phyloP scores from a whole-genome alignment of 768 basidiomycete genomes.

The Kwoniella heveanensis region DNA sequence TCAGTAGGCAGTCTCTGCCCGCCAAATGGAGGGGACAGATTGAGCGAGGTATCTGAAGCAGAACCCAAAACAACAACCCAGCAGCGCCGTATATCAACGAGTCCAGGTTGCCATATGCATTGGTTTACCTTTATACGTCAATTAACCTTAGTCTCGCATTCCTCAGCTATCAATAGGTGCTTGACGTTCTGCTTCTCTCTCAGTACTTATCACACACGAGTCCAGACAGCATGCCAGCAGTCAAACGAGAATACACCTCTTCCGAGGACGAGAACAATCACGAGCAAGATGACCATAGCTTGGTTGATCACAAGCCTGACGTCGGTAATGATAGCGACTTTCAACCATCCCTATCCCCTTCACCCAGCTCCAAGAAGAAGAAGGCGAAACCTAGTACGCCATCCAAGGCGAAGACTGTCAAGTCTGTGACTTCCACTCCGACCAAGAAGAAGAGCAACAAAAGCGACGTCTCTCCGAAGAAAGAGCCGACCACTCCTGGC shows the following conservation, averaged over 20 bases:
- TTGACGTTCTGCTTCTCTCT: neutral
- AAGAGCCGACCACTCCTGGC: neutral
- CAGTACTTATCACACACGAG: neutral
- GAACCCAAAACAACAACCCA: too few relatives aligned
- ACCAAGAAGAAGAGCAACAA: neutral
- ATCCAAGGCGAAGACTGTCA: neutral
- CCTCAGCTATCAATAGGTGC: too few relatives aligned
- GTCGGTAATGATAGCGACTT: neutral
- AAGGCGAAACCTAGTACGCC: neutral
- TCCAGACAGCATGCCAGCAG: constrained; percentile 7
- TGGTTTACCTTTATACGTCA: too few relatives aligned
- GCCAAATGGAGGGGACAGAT: too few relatives aligned
- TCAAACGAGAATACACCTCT: constrained; percentile 8
- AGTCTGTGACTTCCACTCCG: neutral
- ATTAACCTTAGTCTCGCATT: too few relatives aligned
- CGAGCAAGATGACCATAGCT: neutral
- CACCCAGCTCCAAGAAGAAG: constrained; percentile 1
- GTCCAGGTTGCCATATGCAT: too few relatives aligned
- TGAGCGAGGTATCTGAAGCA: too few relatives aligned
- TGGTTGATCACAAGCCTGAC: neutral
- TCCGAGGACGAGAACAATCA: neutral
- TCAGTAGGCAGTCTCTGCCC: too few relatives aligned
- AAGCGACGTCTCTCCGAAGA: too few relatives aligned
- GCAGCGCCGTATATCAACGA: too few relatives aligned
- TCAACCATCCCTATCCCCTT: neutral